A percentile compares a stretch with the other conserved stretches of the same genome.
Evolutionary conservation across 2,329 filamentous ascomycete species (phyloP).

Genomic region (Cercospora nicotianae): DNA sequence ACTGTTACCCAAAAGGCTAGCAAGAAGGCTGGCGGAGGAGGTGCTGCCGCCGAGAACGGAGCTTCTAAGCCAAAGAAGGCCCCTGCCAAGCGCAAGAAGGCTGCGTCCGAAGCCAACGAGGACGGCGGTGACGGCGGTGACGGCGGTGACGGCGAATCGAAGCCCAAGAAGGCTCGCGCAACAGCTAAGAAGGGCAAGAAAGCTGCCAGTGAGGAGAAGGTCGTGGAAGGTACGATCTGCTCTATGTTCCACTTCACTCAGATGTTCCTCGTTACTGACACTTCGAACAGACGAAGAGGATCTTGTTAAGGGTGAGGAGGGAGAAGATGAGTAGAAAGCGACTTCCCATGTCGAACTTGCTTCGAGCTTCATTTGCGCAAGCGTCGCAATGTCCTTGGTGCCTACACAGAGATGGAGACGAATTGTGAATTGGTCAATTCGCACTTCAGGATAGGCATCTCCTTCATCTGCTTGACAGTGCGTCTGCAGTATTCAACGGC

Average conservation of each 20-base stretch:
- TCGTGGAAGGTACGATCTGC: conserved; percentile 11
- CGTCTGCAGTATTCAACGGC: not conserved
- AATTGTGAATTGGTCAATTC: not conserved
- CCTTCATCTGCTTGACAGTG: not conserved
- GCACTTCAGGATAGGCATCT: not conserved
- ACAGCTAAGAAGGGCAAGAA: conserved; percentile 11
- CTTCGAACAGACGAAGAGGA: conserved; percentile 8
- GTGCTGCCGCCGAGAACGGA: conserved; percentile 2
- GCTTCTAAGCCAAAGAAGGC: conserved; percentile 18
- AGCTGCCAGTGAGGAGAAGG: conserved; percentile 8
- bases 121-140: conserved; percentile 17
- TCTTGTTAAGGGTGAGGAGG: not conserved
- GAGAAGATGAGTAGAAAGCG: not conserved
- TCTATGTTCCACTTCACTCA: not conserved
- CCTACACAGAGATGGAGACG: not conserved
- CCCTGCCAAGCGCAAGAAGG: conserved; percentile 14
- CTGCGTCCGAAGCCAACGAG: not conserved
- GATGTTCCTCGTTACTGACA: not conserved
- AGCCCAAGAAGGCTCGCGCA: conserved; percentile 13
- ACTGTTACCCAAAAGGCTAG: conserved; percentile 18
- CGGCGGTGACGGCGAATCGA: conserved; percentile 13
- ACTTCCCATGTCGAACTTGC: too few species aligned
- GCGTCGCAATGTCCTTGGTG: not conserved
- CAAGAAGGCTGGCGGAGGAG: conserved; percentile 6
- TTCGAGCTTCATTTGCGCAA: not conserved